phyloP scores from a whole-genome alignment of 2,329 filamentous ascomycete species.

The Leptographium radiaticola region DNA sequence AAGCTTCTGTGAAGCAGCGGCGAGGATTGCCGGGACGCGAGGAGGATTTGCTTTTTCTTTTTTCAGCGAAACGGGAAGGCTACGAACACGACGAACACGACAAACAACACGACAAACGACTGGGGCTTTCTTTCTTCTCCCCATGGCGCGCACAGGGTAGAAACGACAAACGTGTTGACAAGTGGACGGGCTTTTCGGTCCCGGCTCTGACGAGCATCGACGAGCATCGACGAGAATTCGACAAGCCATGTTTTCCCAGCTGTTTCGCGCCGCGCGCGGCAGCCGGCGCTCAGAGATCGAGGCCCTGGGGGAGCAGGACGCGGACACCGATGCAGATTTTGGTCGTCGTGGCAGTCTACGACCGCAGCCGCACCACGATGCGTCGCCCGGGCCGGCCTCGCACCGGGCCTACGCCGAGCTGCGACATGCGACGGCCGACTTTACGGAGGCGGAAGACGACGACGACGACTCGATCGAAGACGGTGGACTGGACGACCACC shows the following conservation, averaged over 20 bases:
- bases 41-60: conserved; percentile 1
- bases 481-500: conserved; percentile 21
- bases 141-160: neutral
- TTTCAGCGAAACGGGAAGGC: too few species aligned
- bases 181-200: neutral
- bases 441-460: conserved; percentile 49
- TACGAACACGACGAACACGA: neutral
- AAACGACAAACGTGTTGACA: neutral
- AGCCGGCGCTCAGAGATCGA: conserved; percentile 10
- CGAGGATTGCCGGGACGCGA: conserved; percentile 9
- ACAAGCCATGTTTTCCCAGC: conserved; percentile 18
- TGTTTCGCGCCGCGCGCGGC: conserved; percentile 20
- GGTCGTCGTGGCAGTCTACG: neutral
- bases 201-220: too few species aligned
- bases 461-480: conserved; percentile 24
- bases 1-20: conserved; percentile 1
- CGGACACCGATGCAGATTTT: conserved; percentile 12
- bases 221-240: neutral
- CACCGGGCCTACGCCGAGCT: conserved; percentile 22
- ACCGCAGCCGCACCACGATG: neutral
- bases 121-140: neutral
- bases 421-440: conserved; percentile 49
- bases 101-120: neutral
- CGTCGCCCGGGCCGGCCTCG: conserved; percentile 13
- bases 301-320: conserved; percentile 7